A percentile compares a stretch with the other conserved stretches of the same genome.
phyloP scores from a whole-genome alignment of 2,329 filamentous ascomycete genomes.

The Aspergillus sp. region DNA sequence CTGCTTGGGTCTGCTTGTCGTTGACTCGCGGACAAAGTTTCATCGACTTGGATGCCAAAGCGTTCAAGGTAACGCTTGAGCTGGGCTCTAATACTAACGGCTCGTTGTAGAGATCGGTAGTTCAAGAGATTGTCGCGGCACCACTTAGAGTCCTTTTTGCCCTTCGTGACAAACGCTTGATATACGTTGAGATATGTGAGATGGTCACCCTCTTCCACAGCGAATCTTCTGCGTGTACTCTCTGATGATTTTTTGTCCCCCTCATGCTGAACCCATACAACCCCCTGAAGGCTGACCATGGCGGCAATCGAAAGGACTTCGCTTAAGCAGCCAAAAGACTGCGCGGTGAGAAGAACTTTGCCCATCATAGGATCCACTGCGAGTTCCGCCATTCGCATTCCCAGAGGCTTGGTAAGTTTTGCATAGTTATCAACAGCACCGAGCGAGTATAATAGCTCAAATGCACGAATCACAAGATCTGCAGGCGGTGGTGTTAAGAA shows the following conservation, averaged over 20 bases:
- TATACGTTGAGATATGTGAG: conserved; percentile 92
- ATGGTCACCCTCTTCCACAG: conserved; percentile 90
- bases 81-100: conserved; percentile 81
- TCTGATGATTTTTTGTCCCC: conserved; percentile 73
- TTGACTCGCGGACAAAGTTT: conserved; percentile 44
- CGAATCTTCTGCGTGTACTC: conserved; percentile 72
- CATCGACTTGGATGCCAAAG: conserved; percentile 68
- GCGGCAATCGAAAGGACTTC: conserved; percentile 90
- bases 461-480: conserved; percentile 75
- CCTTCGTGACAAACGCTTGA: conserved; percentile 76
- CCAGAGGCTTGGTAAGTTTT: conserved; percentile 84
- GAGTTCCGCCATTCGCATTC: conserved; percentile 85
- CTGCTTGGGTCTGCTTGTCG: conserved; percentile 31
- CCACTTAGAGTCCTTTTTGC: conserved; percentile 78
- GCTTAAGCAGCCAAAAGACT: conserved; percentile 70
- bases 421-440: conserved; percentile 86
- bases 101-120: conserved; percentile 75
- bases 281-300: conserved; percentile 83
- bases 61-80: conserved; percentile 81
- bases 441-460: conserved; percentile 82
- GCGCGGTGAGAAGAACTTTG: conserved; percentile 73
- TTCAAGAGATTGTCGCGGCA: conserved; percentile 85
- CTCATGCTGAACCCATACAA: conserved; percentile 76
- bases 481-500: conserved; percentile 83
- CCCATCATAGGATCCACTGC: conserved; percentile 95